phyloP scores from a whole-genome alignment of 495 filamentous ascomycete species.

The Aspergillus incahuasiensis region DNA sequence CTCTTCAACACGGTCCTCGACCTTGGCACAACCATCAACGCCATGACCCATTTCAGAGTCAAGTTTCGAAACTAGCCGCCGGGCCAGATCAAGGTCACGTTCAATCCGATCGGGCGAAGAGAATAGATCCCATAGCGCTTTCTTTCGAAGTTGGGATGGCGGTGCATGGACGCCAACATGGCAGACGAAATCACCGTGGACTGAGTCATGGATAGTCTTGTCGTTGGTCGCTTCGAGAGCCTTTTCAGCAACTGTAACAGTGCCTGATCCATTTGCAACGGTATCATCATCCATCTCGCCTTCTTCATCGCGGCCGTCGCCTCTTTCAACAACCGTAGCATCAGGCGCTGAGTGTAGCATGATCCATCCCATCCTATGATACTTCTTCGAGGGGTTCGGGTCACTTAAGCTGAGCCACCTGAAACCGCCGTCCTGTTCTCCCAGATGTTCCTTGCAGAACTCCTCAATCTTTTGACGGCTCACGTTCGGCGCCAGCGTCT shows the following conservation, averaged over 20 bases:
- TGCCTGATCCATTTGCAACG: slow-evolving; percentile 21
- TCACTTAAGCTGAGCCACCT: slow-evolving; percentile 92
- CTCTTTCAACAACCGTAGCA: slow-evolving; percentile 47
- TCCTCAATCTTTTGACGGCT: slow-evolving; percentile 88
- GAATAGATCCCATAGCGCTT: slow-evolving; percentile 95
- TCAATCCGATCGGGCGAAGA: slow-evolving; percentile 84
- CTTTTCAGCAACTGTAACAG: slow-evolving; percentile 62
- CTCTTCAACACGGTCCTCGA: slow-evolving; percentile 82
- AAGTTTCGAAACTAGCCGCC: slow-evolving; percentile 68
- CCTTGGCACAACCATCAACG: slow-evolving; percentile 65
- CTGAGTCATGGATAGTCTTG: slow-evolving; percentile 90
- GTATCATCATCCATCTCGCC: slow-evolving; percentile 44
- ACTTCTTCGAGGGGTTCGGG: slow-evolving; percentile 94
- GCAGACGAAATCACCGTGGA: slow-evolving; percentile 90
- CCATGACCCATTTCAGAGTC: slow-evolving; percentile 69
- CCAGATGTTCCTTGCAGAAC: slow-evolving; percentile 87
- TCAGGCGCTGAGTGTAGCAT: slow-evolving; percentile 82
- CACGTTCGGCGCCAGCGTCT: slow-evolving; percentile 95
- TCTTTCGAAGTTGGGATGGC: slow-evolving; percentile 80
- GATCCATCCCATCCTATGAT: slow-evolving; percentile 97
- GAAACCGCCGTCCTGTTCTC: slow-evolving; percentile 79
- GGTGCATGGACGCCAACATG: slow-evolving; percentile 95
- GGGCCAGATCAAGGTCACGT: slow-evolving; percentile 75
- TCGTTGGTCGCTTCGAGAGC: slow-evolving; percentile 91
- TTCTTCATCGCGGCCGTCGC: slow-evolving; percentile 62